These are phyloP conservation scores for Aspergillus sojae DNA, from an alignment of 2,329 filamentous ascomycete species.

Conservation along the genomic window DNA sequence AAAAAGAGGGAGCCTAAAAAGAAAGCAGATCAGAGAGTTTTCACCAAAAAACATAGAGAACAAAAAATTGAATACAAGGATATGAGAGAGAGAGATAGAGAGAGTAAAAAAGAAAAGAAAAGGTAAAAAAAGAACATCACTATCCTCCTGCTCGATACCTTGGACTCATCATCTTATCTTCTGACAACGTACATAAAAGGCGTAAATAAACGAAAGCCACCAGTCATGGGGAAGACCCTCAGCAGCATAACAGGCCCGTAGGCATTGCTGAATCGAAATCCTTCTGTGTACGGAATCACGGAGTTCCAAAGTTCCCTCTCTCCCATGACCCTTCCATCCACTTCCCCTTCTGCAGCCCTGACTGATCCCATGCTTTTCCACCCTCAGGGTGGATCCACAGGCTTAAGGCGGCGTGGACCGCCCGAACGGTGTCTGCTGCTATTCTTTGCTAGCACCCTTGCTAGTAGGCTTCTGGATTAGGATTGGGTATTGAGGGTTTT, in stretches of 20 bases:
- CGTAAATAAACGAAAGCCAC: neutral
- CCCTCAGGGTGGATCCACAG: conserved; percentile 18
- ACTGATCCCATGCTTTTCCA: conserved; percentile 15
- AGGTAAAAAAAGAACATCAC: neutral
- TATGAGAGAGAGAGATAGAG: neutral
- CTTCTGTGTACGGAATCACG: neutral
- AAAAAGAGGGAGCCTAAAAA: neutral
- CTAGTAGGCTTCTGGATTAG: conserved; percentile 16
- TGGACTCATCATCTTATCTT: neutral
- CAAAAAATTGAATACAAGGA: neutral
- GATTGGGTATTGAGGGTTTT: conserved; percentile 10
- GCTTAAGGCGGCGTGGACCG: conserved; percentile 23
- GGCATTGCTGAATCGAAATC: neutral
- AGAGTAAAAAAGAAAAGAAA: neutral
- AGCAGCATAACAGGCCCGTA: neutral
- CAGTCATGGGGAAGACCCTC: neutral
- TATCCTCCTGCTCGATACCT: neutral
- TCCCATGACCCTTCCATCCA: conserved; percentile 7
- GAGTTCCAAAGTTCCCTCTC: conserved; percentile 6
- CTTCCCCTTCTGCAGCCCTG: conserved; percentile 12
- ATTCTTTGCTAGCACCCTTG: conserved; percentile 14
- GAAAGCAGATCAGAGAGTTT: neutral
- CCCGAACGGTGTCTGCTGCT: conserved; percentile 22
- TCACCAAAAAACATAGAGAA: no score
- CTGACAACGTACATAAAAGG: neutral